Percentiles rank a stretch among this genome's conserved stretches.
These are phyloP conservation scores for Trametes cubensis DNA, from an alignment of 768 basidiomycete species.

Conservation along the genomic window DNA sequence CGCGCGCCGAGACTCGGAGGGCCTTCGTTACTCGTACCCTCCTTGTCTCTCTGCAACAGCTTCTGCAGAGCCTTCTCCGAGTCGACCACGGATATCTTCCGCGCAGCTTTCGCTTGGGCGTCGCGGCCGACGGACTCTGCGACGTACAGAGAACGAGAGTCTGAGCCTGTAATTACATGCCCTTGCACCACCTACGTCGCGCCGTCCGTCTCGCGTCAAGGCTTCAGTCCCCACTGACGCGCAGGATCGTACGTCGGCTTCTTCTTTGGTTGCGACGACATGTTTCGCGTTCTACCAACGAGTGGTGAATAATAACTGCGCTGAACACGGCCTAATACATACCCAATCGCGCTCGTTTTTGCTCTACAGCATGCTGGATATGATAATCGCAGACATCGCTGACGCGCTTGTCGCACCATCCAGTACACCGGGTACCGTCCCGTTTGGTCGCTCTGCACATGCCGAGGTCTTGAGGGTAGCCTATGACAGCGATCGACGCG, in stretches of 20 bases:
- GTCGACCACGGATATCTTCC: constrained; percentile 59
- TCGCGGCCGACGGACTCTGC: constrained; percentile 78
- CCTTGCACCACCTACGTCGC: constrained; percentile 84
- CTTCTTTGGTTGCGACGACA: constrained; percentile 55
- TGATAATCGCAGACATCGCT: constrained; percentile 92
- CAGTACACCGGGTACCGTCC: constrained; percentile 80
- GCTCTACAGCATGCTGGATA: constrained; percentile 77
- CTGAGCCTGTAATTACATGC: constrained; percentile 62
- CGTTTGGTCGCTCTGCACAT: constrained; percentile 76
- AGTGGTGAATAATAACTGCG: not conserved
- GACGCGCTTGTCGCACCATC: constrained; percentile 91
- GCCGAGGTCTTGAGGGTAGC: constrained; percentile 84
- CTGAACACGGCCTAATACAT: constrained; percentile 28
- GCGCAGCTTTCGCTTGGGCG: constrained; percentile 74
- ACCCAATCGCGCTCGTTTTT: constrained; percentile 78
- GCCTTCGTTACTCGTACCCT: constrained; percentile 70
- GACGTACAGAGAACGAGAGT: constrained; percentile 48
- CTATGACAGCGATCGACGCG: constrained; percentile 80
- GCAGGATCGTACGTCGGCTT: constrained; percentile 65
- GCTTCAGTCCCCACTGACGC: constrained; percentile 77
- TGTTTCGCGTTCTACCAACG: constrained; percentile 66
- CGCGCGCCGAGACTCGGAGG: constrained; percentile 63
- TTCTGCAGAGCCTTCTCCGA: constrained; percentile 63
- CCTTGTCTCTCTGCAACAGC: constrained; percentile 64
- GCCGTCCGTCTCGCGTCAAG: constrained; percentile 42